Evolutionary conservation across 2,329 filamentous ascomycete species (phyloP).

Genomic region (Hypoxylon sp.): DNA sequence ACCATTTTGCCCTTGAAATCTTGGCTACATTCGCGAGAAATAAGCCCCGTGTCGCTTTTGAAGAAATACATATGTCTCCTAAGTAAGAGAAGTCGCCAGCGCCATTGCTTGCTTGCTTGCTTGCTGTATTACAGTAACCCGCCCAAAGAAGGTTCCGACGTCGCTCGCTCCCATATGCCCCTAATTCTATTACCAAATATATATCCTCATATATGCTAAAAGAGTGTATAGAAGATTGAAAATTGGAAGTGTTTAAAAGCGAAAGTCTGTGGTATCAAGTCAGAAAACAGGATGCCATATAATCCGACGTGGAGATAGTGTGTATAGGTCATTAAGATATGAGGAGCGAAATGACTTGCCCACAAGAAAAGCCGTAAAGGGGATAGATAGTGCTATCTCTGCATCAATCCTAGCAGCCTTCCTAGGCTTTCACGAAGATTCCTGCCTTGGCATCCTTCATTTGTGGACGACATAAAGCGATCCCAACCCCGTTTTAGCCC

Average conservation of each 20-base stretch:
- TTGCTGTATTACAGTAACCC: conserved; percentile 39
- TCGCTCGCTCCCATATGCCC: conserved; percentile 48
- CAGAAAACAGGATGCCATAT: background rate
- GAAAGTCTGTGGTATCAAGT: conserved; percentile 5
- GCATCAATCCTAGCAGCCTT: background rate
- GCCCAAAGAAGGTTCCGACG: conserved; percentile 41
- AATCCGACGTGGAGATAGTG: conserved; percentile 4
- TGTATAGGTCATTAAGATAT: background rate
- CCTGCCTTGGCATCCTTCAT: background rate
- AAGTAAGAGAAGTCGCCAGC: conserved; percentile 31
- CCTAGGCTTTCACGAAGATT: background rate
- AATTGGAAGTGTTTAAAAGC: conserved; percentile 12
- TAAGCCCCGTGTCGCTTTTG: conserved; percentile 17
- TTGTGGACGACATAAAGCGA: background rate
- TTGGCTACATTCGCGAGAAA: conserved; percentile 22
- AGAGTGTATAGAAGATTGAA: conserved; percentile 35
- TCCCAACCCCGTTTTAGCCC: background rate
- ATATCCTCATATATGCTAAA: conserved; percentile 35
- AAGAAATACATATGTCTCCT: conserved; percentile 27
- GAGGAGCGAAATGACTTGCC: conserved; percentile 2
- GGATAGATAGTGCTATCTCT: background rate
- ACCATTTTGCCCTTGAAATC: conserved; percentile 18
- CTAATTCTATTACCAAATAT: conserved; percentile 44
- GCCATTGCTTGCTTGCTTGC: conserved; percentile 36
- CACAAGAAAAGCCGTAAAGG: background rate